Base-by-base conservation (phyloP, 495 filamentous ascomycete species). In the Clavariopsis aquatica region DNA sequence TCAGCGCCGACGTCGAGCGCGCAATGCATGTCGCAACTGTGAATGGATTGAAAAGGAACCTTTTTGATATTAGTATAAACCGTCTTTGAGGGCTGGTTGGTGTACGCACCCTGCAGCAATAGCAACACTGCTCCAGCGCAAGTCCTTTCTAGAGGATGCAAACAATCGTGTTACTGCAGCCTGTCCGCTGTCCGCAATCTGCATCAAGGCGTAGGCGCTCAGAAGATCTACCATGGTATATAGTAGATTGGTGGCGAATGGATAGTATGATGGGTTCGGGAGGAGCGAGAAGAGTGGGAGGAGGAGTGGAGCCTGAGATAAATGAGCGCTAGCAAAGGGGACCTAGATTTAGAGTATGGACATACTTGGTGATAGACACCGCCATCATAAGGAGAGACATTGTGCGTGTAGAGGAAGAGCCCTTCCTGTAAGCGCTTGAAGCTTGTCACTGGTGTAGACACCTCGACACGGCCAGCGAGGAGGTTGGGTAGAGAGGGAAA, bases 351-450 rank as follows among this genome's bases (percentile, higher is more conserved):
- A 43, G 23, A 9, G 26, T 19, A 1, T 10, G 19, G 31, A 34
- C 45, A 29, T 76, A 88, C 88, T 78, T 98, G 94, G 79, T 98
- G 92, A 77, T 91, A 98, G 74, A 98, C 91, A 62, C 94, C 94
- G 60, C 94, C 94, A 76, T 98, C 93, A 76, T 98, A 98, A 0
- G 94, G 94, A 52, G 92, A 97, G 26, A 97, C 90, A 82, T 96
- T 94, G 70, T 93, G 91, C 56, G 88, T 93, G 72, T 98, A 97
- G 3, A 98, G 85, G 72, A 96, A 98, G 49, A 98, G 80, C 28
- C 94, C 94, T 79, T 98, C 94, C 78, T 97, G 92, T 54, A 98
- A 78, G 84, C 95, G 85, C 80, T 97, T 98, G 84, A 96, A 98
- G 83, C 94, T 96, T 61, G 89, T 96, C 26, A 98, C 89, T 19